Percentiles rank a stretch among this genome's conserved stretches.
phyloP scores from a whole-genome alignment of 2,329 filamentous ascomycete species.

The Aspergillus melleus region DNA sequence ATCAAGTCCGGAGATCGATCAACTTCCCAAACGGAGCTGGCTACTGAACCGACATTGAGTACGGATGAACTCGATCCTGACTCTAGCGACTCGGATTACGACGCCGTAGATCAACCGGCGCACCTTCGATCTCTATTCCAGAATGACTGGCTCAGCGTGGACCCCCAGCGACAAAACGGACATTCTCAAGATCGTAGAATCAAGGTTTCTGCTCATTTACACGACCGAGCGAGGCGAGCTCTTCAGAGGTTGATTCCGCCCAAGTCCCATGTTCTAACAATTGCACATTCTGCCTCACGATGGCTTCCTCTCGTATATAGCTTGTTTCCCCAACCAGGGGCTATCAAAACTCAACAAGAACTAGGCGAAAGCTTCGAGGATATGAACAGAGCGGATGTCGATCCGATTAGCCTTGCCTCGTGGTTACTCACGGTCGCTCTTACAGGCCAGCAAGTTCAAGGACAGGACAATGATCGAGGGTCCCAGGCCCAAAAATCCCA shows the following conservation, averaged over 20 bases:
- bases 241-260: slow-evolving; percentile 19
- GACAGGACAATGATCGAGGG: not conserved
- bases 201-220: slow-evolving; percentile 9
- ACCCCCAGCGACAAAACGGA: slow-evolving; percentile 5
- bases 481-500: not conserved
- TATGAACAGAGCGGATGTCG: slow-evolving; percentile 14
- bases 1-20: slow-evolving; percentile 10
- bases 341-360: slow-evolving; percentile 11
- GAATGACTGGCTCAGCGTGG: slow-evolving; percentile 21
- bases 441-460: slow-evolving; percentile 13
- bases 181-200: slow-evolving; percentile 7
- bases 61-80: slow-evolving; percentile 15
- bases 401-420: slow-evolving; percentile 13
- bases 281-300: slow-evolving; percentile 12
- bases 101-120: slow-evolving; percentile 10
- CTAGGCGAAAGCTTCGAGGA: slow-evolving; percentile 12
- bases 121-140: slow-evolving; percentile 20
- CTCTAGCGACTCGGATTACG: slow-evolving; percentile 13
- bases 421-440: slow-evolving; percentile 19
- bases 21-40: not conserved
- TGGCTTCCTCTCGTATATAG: slow-evolving; percentile 16
- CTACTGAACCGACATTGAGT: not conserved
- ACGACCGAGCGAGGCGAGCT: slow-evolving; percentile 5
- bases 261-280: slow-evolving; percentile 9
- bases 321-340: slow-evolving; percentile 17